Evolutionary conservation across 1,139 yeast species (phyloP), one percentile per base, ranked within the genome.

Genomic region (Trichomonascaceae sp.): DNA sequence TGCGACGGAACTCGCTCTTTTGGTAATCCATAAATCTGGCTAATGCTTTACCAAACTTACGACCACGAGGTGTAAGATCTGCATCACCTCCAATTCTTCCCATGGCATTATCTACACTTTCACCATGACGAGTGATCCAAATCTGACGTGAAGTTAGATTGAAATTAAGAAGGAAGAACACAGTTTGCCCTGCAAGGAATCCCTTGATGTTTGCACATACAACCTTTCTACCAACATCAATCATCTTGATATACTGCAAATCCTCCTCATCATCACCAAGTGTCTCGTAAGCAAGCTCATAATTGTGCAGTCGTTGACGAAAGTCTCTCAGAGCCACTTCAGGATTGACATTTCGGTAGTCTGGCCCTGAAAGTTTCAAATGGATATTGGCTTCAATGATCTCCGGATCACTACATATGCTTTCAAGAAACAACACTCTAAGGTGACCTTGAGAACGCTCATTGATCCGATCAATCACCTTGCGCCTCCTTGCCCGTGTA

Each of bases 31-130:
- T 86, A 67, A 93, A 93, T 59, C 77, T 78, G 8, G 87, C 77
- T 59, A 91, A 73, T 0, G 96, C 85, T 58, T 76, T 76, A 0
- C 96, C 76, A 66, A 88, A 93, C 64, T 79, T 83, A 38, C 70
- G 70, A 30, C 99, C 99, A 54, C 96, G 80, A 57, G 80, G 77
- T 0, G 98, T 93, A 52, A 93, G 74, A 32, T 76, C 76, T 0
- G 96, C 85, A 67, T 93, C 95, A 20, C 98, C 97, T n/a, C 99
- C 98, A 60, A 93, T 87, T 57, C 82, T 78, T 9, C 98, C 98
- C 52, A 75, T 70, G 32, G 88, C 83, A 67, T 91, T 93, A 67
- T 89, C 96, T 47, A 79, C 79, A 59, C 91, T 83, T 70, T 93
- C 98, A 52, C 98, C 99, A 66, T 91, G 97, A 59, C 98, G 80